A percentile compares a stretch with the other conserved stretches of the same genome.
These are phyloP conservation scores for Maudiozyma humilis DNA, from an alignment of 1,139 yeast genomes.

Conservation along the genomic window DNA sequence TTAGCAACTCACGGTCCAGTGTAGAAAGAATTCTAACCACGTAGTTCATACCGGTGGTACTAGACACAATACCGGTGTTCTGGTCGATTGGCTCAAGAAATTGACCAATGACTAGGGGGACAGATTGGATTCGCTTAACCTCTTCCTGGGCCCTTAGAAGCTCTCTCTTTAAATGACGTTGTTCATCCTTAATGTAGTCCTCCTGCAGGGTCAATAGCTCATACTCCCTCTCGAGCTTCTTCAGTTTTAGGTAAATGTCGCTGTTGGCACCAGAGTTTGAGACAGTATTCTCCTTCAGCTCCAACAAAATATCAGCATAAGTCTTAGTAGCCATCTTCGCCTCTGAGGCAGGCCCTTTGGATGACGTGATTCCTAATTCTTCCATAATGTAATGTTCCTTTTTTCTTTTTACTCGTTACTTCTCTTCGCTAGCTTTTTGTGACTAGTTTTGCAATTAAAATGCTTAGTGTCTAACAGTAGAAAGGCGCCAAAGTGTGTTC, in stretches of 20 bases:
- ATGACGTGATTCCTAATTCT: constrained; percentile 47
- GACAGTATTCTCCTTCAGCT: constrained; percentile 15
- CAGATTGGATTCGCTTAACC: constrained; percentile 93
- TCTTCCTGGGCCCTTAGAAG: constrained; percentile 96
- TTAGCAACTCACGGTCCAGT: constrained; percentile 85
- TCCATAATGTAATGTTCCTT: no score
- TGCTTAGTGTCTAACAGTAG: no score
- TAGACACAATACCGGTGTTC: constrained; percentile 90
- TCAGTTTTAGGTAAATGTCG: constrained; percentile 76
- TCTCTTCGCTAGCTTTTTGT: no score
- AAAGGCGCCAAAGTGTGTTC: no score
- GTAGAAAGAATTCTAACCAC: constrained; percentile 93
- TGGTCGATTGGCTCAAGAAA: constrained; percentile 96
- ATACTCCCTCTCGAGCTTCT: constrained; percentile 81
- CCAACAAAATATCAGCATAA: constrained; percentile 25
- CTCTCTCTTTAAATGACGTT: constrained; percentile 90
- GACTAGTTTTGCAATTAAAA: no score
- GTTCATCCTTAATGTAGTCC: constrained; percentile 95
- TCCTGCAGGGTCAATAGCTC: constrained; percentile 81
- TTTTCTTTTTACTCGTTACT: not conserved
- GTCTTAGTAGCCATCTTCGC: constrained; percentile 23
- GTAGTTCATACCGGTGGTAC: constrained; percentile 95
- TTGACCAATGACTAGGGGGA: constrained; percentile 96
- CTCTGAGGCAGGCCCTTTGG: constrained; percentile 17
- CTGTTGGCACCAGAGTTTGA: constrained; percentile 21